These are phyloP conservation scores for Eudorina sp. DNA, from an alignment of 139 green algal species.

Conservation along the genomic window DNA sequence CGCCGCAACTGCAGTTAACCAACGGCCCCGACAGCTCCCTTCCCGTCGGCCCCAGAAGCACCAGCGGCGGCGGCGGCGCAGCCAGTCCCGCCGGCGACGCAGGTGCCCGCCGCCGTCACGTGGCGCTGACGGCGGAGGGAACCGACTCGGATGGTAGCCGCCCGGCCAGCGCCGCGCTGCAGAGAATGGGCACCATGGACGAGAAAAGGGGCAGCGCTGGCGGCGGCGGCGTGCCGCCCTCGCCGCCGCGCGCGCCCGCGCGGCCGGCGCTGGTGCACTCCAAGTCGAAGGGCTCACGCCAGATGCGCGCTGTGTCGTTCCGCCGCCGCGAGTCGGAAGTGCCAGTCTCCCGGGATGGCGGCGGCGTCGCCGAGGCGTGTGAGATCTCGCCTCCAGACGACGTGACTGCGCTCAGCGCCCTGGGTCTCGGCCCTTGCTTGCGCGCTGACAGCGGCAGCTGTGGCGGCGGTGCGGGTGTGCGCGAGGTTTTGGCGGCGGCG, in stretches of 20 bases:
- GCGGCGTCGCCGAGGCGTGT: slow-evolving; percentile 4
- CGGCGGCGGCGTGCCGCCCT: not conserved
- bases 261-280: not conserved
- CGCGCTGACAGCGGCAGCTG: too few species aligned
- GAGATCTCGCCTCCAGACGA: not conserved
- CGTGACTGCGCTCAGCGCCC: not conserved
- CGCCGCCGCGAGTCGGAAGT: not conserved
- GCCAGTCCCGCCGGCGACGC: not conserved
- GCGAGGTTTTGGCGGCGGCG: not conserved
- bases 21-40: too few species aligned
- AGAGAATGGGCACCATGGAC: not conserved
- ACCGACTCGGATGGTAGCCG: not conserved
- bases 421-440: too few species aligned
- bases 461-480: too few species aligned
- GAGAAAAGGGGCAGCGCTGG: not conserved
- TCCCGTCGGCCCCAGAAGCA: too few species aligned
- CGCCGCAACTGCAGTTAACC: too few species aligned
- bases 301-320: slow-evolving; percentile 21
- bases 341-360: not conserved
- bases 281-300: not conserved
- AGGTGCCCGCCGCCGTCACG: not conserved
- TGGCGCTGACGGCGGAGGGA: not conserved
- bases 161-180: not conserved
- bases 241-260: not conserved
- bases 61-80: too few species aligned